Conservation (phyloP, 352 stramenopile species). For the Phytopythium ostracodes region DNA sequence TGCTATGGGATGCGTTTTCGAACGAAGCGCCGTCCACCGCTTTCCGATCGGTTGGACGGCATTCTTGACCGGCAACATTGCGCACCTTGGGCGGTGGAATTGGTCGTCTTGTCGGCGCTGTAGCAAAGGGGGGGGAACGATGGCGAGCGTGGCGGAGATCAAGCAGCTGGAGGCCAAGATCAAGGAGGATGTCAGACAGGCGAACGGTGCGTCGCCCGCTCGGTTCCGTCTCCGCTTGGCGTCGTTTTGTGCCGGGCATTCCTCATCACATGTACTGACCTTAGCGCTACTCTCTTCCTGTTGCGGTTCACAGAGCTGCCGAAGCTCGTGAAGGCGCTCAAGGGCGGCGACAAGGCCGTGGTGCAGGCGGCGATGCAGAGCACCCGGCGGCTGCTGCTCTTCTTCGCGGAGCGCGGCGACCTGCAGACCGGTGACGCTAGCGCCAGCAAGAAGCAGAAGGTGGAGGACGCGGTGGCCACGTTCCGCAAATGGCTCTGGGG, state of each 20-base stretch:
- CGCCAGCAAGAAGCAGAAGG: conserved; percentile 47
- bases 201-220: conserved; percentile 50
- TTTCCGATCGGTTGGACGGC: not conserved
- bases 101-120: not conserved
- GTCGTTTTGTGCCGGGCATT: not conserved
- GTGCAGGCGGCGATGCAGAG: conserved; percentile 77
- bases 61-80: not conserved
- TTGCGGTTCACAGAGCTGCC: conserved; percentile 38
- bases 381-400: conserved; percentile 72
- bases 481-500: conserved; percentile 85
- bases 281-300: not conserved
- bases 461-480: conserved; percentile 58
- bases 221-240: not conserved
- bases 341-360: conserved; percentile 67
- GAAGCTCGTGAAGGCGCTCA: conserved; percentile 70
- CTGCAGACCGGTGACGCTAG: conserved; percentile 22
- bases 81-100: not conserved
- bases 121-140: conserved; percentile 9
- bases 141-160: conserved; percentile 64
- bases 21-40: not conserved
- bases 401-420: conserved; percentile 82
- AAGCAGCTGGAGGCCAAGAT: conserved; percentile 85
- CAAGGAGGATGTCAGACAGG: conserved; percentile 84
- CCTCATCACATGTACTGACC: not conserved
- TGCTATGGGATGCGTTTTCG: not conserved